Evolutionary conservation across 176 grass and related monocot species (phyloP).

Genomic region (Raddia guianensis): DNA sequence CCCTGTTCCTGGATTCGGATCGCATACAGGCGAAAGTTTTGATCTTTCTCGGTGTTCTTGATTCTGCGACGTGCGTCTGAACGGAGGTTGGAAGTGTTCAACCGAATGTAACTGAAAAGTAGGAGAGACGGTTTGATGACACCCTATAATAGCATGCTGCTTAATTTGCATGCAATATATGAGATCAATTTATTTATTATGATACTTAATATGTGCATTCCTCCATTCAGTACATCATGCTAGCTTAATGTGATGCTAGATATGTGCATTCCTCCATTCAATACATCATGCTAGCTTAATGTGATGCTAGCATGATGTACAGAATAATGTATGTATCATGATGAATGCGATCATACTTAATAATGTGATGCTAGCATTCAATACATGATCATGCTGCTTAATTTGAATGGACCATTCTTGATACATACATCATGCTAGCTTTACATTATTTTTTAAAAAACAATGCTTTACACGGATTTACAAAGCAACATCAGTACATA

Average conservation of each 20-base stretch:
- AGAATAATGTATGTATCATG: too few species aligned
- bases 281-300: neutral
- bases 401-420: too few species aligned
- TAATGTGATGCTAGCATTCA: too few species aligned
- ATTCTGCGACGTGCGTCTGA: constrained; percentile 17
- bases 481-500: neutral
- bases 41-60: constrained; percentile 30
- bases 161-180: neutral
- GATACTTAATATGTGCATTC: too few species aligned
- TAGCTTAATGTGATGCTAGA: too few species aligned
- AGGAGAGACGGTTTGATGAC: constrained; percentile 45
- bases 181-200: neutral
- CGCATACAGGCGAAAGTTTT: constrained; percentile 22
- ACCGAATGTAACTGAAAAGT: constrained; percentile 44
- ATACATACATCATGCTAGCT: constrained; percentile 10
- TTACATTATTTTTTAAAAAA: neutral
- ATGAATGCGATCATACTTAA: too few species aligned
- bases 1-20: neutral
- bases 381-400: neutral
- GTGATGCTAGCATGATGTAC: too few species aligned
- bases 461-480: constrained; percentile 14
- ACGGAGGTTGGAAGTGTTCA: constrained; percentile 43
- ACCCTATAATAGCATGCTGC: constrained; percentile 41
- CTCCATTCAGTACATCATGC: neutral
- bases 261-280: neutral